Conservation (phyloP, 176 grass and related monocot species). For the Pontederia crassipes region DNA sequence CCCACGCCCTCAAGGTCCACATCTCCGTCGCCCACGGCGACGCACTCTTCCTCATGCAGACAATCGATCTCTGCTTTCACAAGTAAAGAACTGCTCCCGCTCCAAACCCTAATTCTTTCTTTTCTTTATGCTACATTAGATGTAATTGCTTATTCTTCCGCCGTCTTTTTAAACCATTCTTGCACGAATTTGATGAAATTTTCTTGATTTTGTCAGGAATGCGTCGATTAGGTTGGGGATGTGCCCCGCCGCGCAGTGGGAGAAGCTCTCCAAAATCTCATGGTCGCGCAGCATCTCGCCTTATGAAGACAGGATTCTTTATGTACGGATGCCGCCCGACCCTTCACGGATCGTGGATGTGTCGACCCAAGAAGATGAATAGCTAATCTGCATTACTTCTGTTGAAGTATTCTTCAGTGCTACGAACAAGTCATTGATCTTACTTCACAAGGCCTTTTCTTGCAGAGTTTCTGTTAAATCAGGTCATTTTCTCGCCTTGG, state of each 20-base stretch:
- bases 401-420: too few relatives aligned
- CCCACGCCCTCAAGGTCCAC: too few relatives aligned
- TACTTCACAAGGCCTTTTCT: not conserved
- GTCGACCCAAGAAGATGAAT: constrained; percentile 62
- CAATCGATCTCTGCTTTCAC: too few relatives aligned
- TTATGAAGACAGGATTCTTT: constrained; percentile 51
- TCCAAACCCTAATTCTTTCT: too few relatives aligned
- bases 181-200: not conserved
- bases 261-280: constrained; percentile 64
- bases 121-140: too few relatives aligned
- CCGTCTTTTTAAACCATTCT: too few relatives aligned
- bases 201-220: constrained; percentile 34
- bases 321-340: constrained; percentile 50
- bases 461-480: constrained; percentile 64
- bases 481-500: constrained; percentile 66
- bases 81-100: too few relatives aligned
- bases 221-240: constrained; percentile 56
- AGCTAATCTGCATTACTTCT: not conserved
- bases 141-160: too few relatives aligned
- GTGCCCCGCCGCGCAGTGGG: constrained; percentile 53
- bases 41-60: too few relatives aligned
- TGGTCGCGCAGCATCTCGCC: constrained; percentile 68
- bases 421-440: too few relatives aligned
- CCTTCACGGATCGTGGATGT: constrained; percentile 44
- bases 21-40: too few relatives aligned